These are phyloP conservation scores for Falciphora oryzae DNA, from an alignment of 2,329 filamentous ascomycete genomes.

Conservation along the genomic window DNA sequence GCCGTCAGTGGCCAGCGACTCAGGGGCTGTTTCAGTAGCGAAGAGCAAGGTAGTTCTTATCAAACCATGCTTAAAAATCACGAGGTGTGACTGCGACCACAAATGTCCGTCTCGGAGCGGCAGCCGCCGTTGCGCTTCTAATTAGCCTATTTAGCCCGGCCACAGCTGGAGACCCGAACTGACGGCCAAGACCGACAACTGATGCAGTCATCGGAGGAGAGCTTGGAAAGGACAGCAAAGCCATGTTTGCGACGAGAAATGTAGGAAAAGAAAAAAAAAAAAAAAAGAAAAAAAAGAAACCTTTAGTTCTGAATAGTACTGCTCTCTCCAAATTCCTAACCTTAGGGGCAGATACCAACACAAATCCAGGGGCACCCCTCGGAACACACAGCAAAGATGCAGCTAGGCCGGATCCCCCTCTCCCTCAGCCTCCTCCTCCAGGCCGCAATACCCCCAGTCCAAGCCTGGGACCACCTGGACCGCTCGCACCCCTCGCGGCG, in stretches of 20 bases:
- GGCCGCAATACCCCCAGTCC: background rate
- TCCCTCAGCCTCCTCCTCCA: conserved; percentile 5
- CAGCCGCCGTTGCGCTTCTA: background rate
- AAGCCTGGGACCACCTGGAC: conserved; percentile 11
- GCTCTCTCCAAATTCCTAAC: too few species aligned
- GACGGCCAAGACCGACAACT: background rate
- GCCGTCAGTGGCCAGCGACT: too few species aligned
- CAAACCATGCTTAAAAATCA: background rate
- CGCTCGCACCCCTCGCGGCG: conserved; percentile 7
- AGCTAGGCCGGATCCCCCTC: background rate
- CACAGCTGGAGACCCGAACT: background rate
- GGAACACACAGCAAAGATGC: background rate
- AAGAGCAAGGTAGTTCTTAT: background rate
- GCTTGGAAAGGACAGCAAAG: background rate
- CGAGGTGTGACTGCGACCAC: background rate
- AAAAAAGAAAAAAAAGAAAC: too few species aligned
- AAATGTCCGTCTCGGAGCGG: background rate
- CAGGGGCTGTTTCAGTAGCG: too few species aligned
- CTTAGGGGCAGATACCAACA: background rate
- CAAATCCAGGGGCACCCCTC: background rate
- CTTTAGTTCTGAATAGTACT: too few species aligned
- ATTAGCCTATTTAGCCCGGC: background rate
- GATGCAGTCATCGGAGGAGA: background rate
- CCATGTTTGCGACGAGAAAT: background rate
- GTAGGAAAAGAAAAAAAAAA: background rate